Conservation (phyloP, 2,329 filamentous ascomycete genomes). For the Sphaceloma murrayae region DNA sequence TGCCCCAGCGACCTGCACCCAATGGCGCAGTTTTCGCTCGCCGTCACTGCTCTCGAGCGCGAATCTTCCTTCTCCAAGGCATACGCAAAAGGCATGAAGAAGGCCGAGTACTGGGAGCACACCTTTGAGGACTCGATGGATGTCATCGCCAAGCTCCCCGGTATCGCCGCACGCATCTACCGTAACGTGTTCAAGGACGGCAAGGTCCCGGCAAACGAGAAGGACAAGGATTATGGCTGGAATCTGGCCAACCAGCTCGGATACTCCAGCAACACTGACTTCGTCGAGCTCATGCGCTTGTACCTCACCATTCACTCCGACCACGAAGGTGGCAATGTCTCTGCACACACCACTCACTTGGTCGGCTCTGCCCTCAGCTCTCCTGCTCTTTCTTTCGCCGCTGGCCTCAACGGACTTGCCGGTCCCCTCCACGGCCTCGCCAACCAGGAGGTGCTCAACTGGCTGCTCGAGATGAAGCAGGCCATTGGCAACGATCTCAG, state of each 20-base stretch:
- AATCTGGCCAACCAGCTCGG: slow-evolving; percentile 99
- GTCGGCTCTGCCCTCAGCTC: slow-evolving; percentile 95
- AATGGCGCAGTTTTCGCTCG: slow-evolving; percentile 98
- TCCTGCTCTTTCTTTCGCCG: slow-evolving; percentile 90
- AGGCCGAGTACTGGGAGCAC: slow-evolving; percentile 99
- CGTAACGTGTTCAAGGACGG: slow-evolving; percentile 99
- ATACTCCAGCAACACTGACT: slow-evolving; percentile 89
- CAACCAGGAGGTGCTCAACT: slow-evolving; percentile 99
- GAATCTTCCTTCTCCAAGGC: slow-evolving; percentile 97
- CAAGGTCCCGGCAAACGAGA: slow-evolving; percentile 90
- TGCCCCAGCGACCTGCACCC: slow-evolving; percentile 98
- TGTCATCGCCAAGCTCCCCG: slow-evolving; percentile 97
- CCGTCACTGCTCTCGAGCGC: slow-evolving; percentile 96
- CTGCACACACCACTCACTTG: slow-evolving; percentile 95
- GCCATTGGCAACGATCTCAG: slow-evolving; percentile 84
- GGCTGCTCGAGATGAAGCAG: slow-evolving; percentile 99
- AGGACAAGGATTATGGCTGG: slow-evolving; percentile 99
- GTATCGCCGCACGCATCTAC: slow-evolving; percentile 97
- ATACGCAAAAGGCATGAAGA: slow-evolving; percentile 97
- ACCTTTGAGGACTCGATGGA: slow-evolving; percentile 99
- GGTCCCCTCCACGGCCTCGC: slow-evolving; percentile 97
- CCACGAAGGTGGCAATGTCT: slow-evolving; percentile 99
- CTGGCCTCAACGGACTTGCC: slow-evolving; percentile 94
- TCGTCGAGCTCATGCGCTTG: slow-evolving; percentile 94
- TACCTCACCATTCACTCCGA: slow-evolving; percentile 99